phyloP scores from a whole-genome alignment of 257 asterid species.

The Ilex asprella region DNA sequence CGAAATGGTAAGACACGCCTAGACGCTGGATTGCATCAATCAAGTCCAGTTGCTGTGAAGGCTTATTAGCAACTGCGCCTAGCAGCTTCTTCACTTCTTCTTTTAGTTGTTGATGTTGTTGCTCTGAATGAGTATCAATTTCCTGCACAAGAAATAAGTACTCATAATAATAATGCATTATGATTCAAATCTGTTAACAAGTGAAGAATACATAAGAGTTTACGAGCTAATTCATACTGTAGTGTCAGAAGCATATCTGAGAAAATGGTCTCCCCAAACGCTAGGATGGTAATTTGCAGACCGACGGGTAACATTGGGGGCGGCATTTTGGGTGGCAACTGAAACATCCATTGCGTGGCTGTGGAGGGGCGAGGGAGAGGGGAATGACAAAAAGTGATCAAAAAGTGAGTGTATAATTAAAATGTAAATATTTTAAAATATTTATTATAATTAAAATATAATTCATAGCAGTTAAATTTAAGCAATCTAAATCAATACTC shows the following conservation, averaged over 20 bases:
- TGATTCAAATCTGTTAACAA: neutral
- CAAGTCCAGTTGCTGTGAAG: neutral
- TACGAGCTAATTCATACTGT: neutral
- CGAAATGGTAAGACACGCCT: conserved; percentile 15
- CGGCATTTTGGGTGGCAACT: no score
- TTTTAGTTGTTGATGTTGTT: neutral
- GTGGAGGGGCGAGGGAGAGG: no score
- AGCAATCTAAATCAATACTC: no score
- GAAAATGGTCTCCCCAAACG: no score
- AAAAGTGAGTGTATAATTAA: no score
- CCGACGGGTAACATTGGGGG: no score
- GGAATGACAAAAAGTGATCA: no score
- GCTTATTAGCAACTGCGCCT: neutral
- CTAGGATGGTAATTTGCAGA: no score
- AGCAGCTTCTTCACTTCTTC: conserved; percentile 2
- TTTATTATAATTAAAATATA: no score
- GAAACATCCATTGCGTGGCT: no score
- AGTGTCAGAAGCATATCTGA: neutral
- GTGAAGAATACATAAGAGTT: neutral
- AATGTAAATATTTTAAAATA: no score
- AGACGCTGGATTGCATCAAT: conserved; percentile 16
- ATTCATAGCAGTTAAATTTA: no score
- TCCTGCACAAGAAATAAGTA: neutral
- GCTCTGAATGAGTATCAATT: neutral
- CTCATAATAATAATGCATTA: neutral